Conservation (phyloP, 2,329 filamentous ascomycete species). For the Venturia carpophila region DNA sequence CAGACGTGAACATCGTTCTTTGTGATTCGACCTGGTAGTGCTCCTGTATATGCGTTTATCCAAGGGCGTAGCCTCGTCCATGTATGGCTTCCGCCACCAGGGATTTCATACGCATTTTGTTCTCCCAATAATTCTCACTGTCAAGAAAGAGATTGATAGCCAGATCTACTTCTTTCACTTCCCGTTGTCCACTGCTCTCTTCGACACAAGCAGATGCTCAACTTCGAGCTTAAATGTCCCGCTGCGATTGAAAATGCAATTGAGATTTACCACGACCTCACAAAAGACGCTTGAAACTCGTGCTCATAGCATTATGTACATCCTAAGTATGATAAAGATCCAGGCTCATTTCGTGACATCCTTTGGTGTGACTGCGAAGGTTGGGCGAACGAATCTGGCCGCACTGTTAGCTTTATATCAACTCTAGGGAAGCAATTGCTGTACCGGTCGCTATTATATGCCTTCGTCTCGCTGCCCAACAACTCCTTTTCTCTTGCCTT, state of each 20-base stretch:
- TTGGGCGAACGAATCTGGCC: conserved; percentile 69
- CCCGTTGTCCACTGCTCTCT: neutral
- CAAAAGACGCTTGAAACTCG: neutral
- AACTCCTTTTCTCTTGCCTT: conserved; percentile 85
- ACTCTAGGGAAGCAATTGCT: conserved; percentile 30
- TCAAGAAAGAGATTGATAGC: no score
- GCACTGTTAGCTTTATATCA: conserved; percentile 20
- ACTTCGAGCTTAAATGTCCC: neutral
- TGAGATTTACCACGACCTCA: neutral
- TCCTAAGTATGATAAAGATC: neutral
- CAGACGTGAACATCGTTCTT: no score
- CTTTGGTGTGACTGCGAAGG: conserved; percentile 62
- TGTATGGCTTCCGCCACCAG: no score
- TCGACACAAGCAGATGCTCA: neutral
- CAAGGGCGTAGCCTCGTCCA: no score
- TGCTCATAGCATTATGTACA: conserved; percentile 9
- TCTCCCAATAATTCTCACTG: no score
- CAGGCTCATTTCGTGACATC: conserved; percentile 5
- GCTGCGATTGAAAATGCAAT: neutral
- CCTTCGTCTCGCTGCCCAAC: conserved; percentile 70
- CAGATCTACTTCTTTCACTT: neutral
- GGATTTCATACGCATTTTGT: no score
- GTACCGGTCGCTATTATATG: conserved; percentile 85
- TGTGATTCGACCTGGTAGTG: no score
- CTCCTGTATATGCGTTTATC: no score